phyloP scores from a whole-genome alignment of 495 filamentous ascomycete genomes.

The Penicillium bialowiezense region DNA sequence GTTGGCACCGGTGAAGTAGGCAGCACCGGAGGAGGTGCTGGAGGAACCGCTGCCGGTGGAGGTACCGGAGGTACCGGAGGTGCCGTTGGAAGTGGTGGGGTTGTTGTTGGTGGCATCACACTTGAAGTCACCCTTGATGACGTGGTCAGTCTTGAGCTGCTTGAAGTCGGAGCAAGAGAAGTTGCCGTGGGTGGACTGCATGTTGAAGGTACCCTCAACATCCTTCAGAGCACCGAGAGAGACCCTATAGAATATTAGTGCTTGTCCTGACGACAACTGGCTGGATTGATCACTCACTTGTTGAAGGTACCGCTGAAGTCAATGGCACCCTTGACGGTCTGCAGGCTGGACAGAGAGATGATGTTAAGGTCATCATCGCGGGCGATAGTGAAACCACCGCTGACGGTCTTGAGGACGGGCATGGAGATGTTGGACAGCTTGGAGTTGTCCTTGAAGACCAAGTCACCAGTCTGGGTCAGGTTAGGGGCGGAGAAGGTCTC shows the following conservation, averaged over 20 bases:
- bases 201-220: slow-evolving; percentile 84
- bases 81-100: slow-evolving; percentile 38
- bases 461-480: slow-evolving; percentile 71
- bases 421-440: slow-evolving; percentile 75
- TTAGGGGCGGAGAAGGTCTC: slow-evolving; percentile 67
- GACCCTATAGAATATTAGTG: slow-evolving; percentile 52
- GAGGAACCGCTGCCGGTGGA: slow-evolving; percentile 26
- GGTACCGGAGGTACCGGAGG: slow-evolving; percentile 42
- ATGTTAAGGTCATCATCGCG: slow-evolving; percentile 75
- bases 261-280: neutral
- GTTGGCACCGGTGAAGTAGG: slow-evolving; percentile 37
- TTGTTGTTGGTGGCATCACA: slow-evolving; percentile 46
- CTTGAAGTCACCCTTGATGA: slow-evolving; percentile 61
- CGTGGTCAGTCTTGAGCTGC: slow-evolving; percentile 34
- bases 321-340: slow-evolving; percentile 76
- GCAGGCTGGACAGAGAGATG: slow-evolving; percentile 66
- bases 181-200: slow-evolving; percentile 64
- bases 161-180: slow-evolving; percentile 56
- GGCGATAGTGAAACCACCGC: slow-evolving; percentile 76
- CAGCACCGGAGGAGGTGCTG: slow-evolving; percentile 40
- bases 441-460: slow-evolving; percentile 78
- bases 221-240: slow-evolving; percentile 64
- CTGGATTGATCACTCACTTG: slow-evolving; percentile 55
- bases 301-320: slow-evolving; percentile 85
- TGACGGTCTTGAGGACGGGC: slow-evolving; percentile 61